Conservation (phyloP, 345 rosid species). For the Draba incana region DNA sequence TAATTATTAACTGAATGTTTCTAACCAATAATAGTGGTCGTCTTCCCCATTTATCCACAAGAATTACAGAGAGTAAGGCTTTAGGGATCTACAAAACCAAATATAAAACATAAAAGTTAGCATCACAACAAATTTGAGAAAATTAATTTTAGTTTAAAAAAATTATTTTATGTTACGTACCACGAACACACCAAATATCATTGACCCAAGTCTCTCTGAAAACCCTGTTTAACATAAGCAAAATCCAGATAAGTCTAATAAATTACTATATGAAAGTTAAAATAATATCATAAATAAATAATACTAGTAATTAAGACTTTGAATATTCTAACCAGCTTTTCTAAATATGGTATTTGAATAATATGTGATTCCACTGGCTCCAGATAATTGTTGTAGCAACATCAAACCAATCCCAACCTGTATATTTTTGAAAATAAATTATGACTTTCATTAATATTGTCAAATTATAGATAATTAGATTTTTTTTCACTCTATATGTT, state of each 20-base stretch:
- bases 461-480: not conserved
- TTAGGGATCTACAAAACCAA: slow-evolving; percentile 43
- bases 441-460: not conserved
- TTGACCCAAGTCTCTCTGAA: slow-evolving; percentile 47
- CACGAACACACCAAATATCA: slow-evolving; percentile 47
- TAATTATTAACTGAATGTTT: not conserved
- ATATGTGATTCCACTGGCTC: slow-evolving; percentile 46
- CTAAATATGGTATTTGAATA: slow-evolving; percentile 57
- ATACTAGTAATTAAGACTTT: not conserved
- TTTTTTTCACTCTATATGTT: not conserved
- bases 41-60: slow-evolving; percentile 60
- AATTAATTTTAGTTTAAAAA: not conserved
- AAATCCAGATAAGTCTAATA: not conserved
- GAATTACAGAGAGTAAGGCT: slow-evolving; percentile 37
- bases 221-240: slow-evolving; percentile 31
- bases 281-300: not conserved
- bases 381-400: slow-evolving; percentile 53
- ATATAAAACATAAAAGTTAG: not conserved
- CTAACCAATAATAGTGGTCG: slow-evolving; percentile 57
- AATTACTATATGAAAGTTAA: not conserved
- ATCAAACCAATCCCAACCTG: slow-evolving; percentile 63
- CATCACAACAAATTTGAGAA: not conserved
- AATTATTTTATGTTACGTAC: slow-evolving; percentile 26
- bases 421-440: not conserved
- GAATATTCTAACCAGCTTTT: slow-evolving; percentile 45